phyloP scores from a whole-genome alignment of 1,284 basidiomycete species.

The Pseudomicrostroma phylloplanum region DNA sequence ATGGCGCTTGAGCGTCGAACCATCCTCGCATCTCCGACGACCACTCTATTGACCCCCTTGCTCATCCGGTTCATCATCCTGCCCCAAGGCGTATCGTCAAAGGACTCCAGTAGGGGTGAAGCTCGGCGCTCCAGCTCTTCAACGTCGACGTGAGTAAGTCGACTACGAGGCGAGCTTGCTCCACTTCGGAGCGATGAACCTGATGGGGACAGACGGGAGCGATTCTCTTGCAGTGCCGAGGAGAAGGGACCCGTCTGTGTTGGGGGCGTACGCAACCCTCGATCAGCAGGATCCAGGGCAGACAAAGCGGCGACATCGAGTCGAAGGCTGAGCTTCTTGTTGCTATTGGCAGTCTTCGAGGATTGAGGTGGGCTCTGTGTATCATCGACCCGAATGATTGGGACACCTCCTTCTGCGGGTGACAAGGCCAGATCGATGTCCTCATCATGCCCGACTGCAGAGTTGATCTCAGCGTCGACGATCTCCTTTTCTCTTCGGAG shows the following conservation, averaged over 20 bases:
- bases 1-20: too few relatives aligned
- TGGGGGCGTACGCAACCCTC: not conserved
- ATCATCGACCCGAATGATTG: slow-evolving; percentile 17
- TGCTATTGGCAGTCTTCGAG: not conserved
- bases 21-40: too few relatives aligned
- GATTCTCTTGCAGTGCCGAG: not conserved
- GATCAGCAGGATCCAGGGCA: not conserved
- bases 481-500: slow-evolving; percentile 9
- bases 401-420: not conserved
- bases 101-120: slow-evolving; percentile 26
- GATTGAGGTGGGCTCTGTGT: slow-evolving; percentile 14
- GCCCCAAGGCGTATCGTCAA: slow-evolving; percentile 32
- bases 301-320: not conserved
- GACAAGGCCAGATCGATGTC: not conserved
- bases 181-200: slow-evolving; percentile 15
- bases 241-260: not conserved
- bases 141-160: slow-evolving; percentile 10
- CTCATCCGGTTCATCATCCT: slow-evolving; percentile 30
- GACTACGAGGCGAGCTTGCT: not conserved
- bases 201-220: slow-evolving; percentile 3
- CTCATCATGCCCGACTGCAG: not conserved
- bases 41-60: not conserved
- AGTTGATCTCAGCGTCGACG: slow-evolving; percentile 1
- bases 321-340: not conserved
- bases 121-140: slow-evolving; percentile 24